Conservation (phyloP, 2,329 filamentous ascomycete genomes). For the Diatrype stigma region DNA sequence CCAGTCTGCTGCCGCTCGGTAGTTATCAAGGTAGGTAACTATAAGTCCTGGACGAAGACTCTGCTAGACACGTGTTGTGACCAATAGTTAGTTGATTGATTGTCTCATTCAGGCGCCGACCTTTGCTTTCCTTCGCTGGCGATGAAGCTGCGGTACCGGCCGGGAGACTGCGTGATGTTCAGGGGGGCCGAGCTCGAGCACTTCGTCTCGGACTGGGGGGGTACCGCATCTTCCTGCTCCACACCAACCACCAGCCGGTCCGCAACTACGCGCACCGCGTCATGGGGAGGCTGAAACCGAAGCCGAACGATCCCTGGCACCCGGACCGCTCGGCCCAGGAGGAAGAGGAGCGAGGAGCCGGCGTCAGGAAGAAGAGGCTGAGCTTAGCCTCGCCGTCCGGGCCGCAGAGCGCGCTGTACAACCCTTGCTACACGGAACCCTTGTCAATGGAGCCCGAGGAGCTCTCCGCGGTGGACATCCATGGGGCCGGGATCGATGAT, state of each 20-base stretch:
- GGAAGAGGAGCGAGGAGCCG: background rate
- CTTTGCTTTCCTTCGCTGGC: slow-evolving; percentile 6
- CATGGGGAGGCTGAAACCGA: slow-evolving; percentile 4
- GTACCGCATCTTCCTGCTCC: slow-evolving; percentile 7
- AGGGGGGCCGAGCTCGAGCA: slow-evolving; percentile 8
- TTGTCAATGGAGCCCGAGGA: background rate
- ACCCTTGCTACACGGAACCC: background rate
- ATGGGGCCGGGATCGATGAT: background rate
- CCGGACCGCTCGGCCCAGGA: slow-evolving; percentile 3
- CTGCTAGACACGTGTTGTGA: too few species aligned
- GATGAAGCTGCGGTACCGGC: slow-evolving; percentile 3
- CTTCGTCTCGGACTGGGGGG: slow-evolving; percentile 9
- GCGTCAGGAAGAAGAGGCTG: background rate
- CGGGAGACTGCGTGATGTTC: slow-evolving; percentile 6
- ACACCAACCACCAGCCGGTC: slow-evolving; percentile 10
- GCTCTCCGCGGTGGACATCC: background rate
- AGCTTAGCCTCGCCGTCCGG: background rate
- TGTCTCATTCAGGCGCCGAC: slow-evolving; percentile 3
- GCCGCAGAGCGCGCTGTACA: background rate
- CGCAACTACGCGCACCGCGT: slow-evolving; percentile 6
- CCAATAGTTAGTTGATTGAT: background rate
- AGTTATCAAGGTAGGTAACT: slow-evolving; percentile 5
- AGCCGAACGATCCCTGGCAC: slow-evolving; percentile 5
- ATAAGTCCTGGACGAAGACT: too few species aligned
- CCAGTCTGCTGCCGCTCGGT: slow-evolving; percentile 5